These are phyloP conservation scores for Termitomyces sp. DNA, from an alignment of 768 basidiomycete species.

Conservation along the genomic window DNA sequence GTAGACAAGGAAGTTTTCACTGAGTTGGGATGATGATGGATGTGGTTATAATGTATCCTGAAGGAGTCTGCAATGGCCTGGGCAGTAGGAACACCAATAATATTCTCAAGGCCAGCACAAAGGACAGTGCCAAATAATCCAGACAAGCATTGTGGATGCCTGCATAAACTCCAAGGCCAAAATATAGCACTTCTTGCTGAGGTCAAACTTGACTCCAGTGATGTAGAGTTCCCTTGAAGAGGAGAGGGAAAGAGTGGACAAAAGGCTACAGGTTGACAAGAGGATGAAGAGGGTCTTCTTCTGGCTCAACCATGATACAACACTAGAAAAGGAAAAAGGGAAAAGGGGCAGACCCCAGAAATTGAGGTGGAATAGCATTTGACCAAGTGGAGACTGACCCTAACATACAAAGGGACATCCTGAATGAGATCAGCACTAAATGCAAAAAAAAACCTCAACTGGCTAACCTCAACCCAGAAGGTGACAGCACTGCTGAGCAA, in stretches of 20 bases:
- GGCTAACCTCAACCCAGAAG: too few species aligned
- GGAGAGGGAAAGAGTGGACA: neutral
- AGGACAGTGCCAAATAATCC: neutral
- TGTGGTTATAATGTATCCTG: neutral
- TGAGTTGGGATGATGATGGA: neutral
- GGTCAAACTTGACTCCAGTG: neutral
- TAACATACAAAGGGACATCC: too few species aligned
- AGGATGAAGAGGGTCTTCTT: too few species aligned
- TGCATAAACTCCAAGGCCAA: neutral
- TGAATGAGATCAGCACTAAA: too few species aligned
- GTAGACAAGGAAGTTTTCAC: neutral
- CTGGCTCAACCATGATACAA: too few species aligned
- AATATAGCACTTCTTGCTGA: neutral
- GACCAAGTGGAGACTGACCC: too few species aligned
- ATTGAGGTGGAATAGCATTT: too few species aligned
- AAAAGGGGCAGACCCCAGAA: too few species aligned
- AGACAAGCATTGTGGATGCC: neutral
- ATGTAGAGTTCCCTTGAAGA: neutral
- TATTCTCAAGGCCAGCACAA: neutral
- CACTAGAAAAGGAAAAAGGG: too few species aligned
- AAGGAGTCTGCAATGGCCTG: neutral
- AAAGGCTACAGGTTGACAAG: too few species aligned
- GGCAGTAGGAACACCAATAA: neutral
- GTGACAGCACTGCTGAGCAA: too few species aligned
- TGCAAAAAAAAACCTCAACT: too few species aligned